Base-by-base conservation (phyloP, 306 rosid species). In the Begonia masoniana region DNA sequence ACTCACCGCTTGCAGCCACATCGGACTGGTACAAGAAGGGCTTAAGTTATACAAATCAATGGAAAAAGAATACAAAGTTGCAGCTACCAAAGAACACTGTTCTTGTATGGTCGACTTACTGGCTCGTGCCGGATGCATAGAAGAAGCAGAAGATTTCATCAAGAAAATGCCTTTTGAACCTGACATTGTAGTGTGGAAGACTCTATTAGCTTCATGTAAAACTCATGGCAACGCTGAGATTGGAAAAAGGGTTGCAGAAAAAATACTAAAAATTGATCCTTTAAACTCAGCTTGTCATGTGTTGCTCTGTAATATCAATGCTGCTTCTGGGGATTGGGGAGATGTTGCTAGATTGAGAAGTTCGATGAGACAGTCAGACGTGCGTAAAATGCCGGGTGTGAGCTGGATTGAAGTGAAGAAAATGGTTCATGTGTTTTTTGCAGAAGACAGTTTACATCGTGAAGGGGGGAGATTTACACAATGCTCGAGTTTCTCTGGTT, bases 71-170 rank as follows among this genome's bases (percentile, higher is more conserved):
- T 69, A 68, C 54, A 82, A 82, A 60, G 69, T 86, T 62, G 50
- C 53, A 46, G 85, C 74, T 0, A 79, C 81, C 8, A 80, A 66
- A 77, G 88, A 86, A 67, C 95, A 82, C 24, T 65, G 71, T 54
- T 77, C 93, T 51, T 86, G 95, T 74, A 79, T 82, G 75, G 85
- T 86, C 23, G 95, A 86, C 81, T 75, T 86, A 62, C 76, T 86
- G 16, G 88, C 79, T 51, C 92, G 88, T 36, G 76, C 93, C 3
- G 93, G 93, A 64, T 67, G 73, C 73, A 77, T 82, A 59, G 24
- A 58, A 23, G 93, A 64, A 69, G 93, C 93, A 3, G 85, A 79
- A 67, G 55, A 64, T 10, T 80, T 86, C 54, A 73, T 86, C 51
- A 56, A 67, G 68, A 55, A 67, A 65, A 57, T 68, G 62, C 60